These are phyloP conservation scores for Prinsepia uniflora DNA, from an alignment of 306 rosid genomes.

Conservation along the genomic window DNA sequence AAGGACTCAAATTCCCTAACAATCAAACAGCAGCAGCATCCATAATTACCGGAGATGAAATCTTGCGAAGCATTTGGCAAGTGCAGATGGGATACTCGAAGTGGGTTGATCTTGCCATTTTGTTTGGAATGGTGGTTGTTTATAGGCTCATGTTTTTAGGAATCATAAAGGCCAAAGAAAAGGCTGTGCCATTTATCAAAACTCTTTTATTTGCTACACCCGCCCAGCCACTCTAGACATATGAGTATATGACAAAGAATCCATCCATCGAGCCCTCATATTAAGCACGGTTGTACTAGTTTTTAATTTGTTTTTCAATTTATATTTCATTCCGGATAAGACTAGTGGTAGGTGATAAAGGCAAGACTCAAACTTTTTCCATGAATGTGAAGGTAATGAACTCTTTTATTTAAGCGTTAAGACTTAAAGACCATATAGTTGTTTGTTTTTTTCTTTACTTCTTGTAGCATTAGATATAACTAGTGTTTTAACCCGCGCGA, in stretches of 20 bases:
- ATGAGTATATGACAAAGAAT: slow-evolving; percentile 5
- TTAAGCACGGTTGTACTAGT: neutral
- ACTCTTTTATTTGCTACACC: neutral
- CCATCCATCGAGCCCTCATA: neutral
- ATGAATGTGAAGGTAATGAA: too few species aligned
- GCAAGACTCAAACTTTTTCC: too few species aligned
- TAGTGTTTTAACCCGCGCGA: too few species aligned
- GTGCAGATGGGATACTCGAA: slow-evolving; percentile 51
- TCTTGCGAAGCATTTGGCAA: slow-evolving; percentile 40
- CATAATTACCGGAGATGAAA: slow-evolving; percentile 40
- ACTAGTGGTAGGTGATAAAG: too few species aligned
- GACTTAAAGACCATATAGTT: too few species aligned
- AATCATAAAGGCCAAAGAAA: slow-evolving; percentile 43
- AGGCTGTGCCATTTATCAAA: slow-evolving; percentile 31
- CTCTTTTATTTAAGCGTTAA: too few species aligned
- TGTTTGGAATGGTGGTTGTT: slow-evolving; percentile 49
- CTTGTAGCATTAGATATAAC: too few species aligned
- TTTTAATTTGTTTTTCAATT: too few species aligned
- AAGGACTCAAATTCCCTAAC: slow-evolving; percentile 40
- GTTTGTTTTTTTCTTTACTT: too few species aligned
- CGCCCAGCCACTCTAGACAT: slow-evolving; percentile 14
- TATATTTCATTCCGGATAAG: too few species aligned
- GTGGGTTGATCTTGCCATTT: slow-evolving; percentile 57
- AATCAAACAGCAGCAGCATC: slow-evolving; percentile 22
- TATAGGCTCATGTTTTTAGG: slow-evolving; percentile 43